Conservation (phyloP, 176 grass and related monocot genomes). For the Oryza brachyantha region DNA sequence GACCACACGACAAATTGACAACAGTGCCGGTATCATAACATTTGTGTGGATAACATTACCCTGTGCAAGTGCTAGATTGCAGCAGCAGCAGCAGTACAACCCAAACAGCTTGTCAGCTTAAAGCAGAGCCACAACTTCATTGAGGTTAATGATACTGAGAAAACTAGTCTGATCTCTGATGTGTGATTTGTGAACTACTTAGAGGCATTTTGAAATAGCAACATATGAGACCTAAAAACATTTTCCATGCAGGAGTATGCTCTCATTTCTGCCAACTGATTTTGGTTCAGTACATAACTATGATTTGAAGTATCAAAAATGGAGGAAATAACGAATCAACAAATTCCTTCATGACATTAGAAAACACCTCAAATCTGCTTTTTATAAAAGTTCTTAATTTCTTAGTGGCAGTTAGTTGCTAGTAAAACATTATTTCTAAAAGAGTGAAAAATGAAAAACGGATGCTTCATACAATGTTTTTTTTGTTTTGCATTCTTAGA, state of each 20-base stretch:
- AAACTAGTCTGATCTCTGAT: conserved; percentile 12
- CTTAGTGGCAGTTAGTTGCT: background rate
- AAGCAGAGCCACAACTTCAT: background rate
- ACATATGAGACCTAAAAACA: background rate
- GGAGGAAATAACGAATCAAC: background rate
- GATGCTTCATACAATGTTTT: background rate
- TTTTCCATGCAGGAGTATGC: background rate
- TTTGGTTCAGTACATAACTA: background rate
- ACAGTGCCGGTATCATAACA: background rate
- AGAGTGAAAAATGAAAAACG: background rate
- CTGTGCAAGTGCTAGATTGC: background rate
- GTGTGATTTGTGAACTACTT: background rate
- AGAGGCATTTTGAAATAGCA: conserved; percentile 10
- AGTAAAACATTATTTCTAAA: conserved; percentile 7
- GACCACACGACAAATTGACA: background rate
- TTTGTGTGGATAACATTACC: background rate
- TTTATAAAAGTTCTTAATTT: background rate
- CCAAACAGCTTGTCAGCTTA: background rate
- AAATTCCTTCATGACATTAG: background rate
- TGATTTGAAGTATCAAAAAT: background rate
- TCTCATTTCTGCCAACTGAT: background rate
- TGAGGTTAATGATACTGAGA: background rate
- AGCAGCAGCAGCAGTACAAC: background rate
- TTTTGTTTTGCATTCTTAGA: conserved; percentile 15
- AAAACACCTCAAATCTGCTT: background rate